Base-by-base conservation (phyloP, 2,329 filamentous ascomycete genomes). In the Trichoderma polysporum region DNA sequence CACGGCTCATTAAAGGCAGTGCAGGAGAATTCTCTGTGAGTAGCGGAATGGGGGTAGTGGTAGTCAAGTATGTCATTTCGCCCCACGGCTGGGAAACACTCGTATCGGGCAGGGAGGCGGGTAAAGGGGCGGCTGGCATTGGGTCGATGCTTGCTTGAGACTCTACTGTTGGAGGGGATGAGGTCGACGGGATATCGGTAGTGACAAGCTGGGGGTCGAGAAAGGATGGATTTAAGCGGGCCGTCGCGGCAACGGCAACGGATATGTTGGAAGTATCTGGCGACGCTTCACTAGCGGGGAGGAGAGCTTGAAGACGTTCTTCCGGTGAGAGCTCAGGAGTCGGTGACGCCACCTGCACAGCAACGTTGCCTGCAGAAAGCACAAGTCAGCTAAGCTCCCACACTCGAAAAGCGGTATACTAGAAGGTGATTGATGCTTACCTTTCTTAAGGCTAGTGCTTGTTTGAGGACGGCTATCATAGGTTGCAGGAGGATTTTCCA, bases 241-340 rank as follows among this genome's bases (percentile, higher is more conserved):
- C 85, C 0, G 85, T 80, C 1, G 85, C 86, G 0, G 85, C 85
- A 19, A 83, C 85, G 1, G 86, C 85, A 67, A 87, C 84, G 1
- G 84, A 84, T 60, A 88, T 77, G 50, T 83, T 84, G 0, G 84
- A 78, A 0, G 82, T 78, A 35, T 86, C 80, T 7, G 81, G 76
- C 1, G 78, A 76, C 4, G 77, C 71, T 10, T 77, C 75, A 13
- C 77, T 76, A 7, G 71, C 73, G 7, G 78, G 78, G n/a, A 80
- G 66, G 31, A 84, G 77, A 22, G 81, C 83, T 67, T 84, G 82
- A 2, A 87, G 76, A 68, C 83, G 80, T 71, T 86, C 84, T 68
- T 86, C 83, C 4, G 81, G 75, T 1, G 80, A 83, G 25, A 82
- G 73, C 22, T 81, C 79, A 31, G 73, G 66, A 22, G 73, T 74